These are phyloP conservation scores for Populus davidiana DNA, from an alignment of 345 rosid species.

Conservation along the genomic window DNA sequence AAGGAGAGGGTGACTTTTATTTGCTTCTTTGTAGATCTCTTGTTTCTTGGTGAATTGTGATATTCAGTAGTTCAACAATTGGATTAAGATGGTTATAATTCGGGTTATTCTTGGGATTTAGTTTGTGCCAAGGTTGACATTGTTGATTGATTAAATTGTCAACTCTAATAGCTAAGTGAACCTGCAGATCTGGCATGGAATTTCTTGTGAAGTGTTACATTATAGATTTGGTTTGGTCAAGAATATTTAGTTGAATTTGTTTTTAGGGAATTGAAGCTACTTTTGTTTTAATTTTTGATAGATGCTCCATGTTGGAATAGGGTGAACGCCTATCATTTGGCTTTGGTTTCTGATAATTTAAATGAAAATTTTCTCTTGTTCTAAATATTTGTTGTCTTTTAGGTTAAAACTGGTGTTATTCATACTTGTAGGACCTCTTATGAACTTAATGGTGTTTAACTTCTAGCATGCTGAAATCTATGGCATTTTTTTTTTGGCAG, in stretches of 20 bases:
- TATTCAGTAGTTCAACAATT: neutral
- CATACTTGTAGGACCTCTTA: neutral
- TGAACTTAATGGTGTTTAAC: neutral
- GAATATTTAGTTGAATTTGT: neutral
- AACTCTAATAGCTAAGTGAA: neutral
- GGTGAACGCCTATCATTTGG: neutral
- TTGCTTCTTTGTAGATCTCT: neutral
- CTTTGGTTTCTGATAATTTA: neutral
- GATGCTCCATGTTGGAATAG: neutral
- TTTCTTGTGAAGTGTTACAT: neutral
- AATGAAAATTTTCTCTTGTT: neutral
- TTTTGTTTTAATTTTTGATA: neutral
- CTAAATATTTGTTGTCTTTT: neutral
- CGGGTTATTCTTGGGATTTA: neutral
- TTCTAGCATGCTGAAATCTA: neutral
- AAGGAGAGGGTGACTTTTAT: neutral
- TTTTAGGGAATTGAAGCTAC: neutral
- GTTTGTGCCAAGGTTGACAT: neutral
- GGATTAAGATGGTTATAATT: neutral
- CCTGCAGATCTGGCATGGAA: neutral
- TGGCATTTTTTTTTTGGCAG: slow-evolving; percentile 30
- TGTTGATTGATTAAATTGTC: neutral
- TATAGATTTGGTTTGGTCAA: neutral
- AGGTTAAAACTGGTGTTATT: neutral
- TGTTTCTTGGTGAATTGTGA: neutral